Percentiles rank a stretch among this genome's conserved stretches.
These are phyloP conservation scores for Niveomyces coronatus DNA, from an alignment of 2,329 filamentous ascomycete species.

Conservation along the genomic window DNA sequence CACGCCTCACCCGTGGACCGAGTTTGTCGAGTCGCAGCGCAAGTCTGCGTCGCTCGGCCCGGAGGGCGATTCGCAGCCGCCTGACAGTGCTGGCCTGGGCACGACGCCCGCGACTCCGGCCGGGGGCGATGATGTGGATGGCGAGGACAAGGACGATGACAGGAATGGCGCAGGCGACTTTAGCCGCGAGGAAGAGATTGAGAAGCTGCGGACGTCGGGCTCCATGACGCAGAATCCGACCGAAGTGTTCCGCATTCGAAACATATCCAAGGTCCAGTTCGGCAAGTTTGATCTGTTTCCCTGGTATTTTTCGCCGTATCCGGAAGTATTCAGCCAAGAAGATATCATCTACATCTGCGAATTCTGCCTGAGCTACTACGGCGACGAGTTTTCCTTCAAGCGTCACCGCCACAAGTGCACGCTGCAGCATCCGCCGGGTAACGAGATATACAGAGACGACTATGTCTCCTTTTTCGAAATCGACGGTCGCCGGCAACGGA, in stretches of 20 bases:
- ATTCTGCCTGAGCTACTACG: conserved; percentile 89
- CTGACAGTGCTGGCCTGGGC: conserved; percentile 31
- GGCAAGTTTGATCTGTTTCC: conserved; percentile 85
- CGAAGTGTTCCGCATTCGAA: conserved; percentile 90
- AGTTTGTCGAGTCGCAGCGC: conserved; percentile 37
- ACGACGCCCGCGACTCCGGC: conserved; percentile 38
- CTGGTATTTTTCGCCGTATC: conserved; percentile 98
- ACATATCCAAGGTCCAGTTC: conserved; percentile 90
- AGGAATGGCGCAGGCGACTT: conserved; percentile 54
- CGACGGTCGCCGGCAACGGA: conserved; percentile 84
- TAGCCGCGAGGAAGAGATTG: conserved; percentile 83
- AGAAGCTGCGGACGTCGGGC: conserved; percentile 85
- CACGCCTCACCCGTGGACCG: conserved; percentile 44
- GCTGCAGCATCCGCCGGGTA: conserved; percentile 84
- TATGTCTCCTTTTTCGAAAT: conserved; percentile 96
- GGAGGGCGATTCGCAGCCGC: conserved; percentile 35
- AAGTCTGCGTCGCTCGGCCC: conserved; percentile 32
- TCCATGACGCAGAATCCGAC: conserved; percentile 99
- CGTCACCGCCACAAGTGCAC: conserved; percentile 86
- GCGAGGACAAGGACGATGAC: conserved; percentile 38
- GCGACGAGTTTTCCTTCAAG: conserved; percentile 68
- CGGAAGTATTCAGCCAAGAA: conserved; percentile 74
- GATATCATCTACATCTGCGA: conserved; percentile 96
- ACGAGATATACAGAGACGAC: conserved; percentile 95
- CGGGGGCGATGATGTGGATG: conserved; percentile 41